Conservation (phyloP, 805 yeast genomes). For the Cyberlindnera bimundalis region DNA sequence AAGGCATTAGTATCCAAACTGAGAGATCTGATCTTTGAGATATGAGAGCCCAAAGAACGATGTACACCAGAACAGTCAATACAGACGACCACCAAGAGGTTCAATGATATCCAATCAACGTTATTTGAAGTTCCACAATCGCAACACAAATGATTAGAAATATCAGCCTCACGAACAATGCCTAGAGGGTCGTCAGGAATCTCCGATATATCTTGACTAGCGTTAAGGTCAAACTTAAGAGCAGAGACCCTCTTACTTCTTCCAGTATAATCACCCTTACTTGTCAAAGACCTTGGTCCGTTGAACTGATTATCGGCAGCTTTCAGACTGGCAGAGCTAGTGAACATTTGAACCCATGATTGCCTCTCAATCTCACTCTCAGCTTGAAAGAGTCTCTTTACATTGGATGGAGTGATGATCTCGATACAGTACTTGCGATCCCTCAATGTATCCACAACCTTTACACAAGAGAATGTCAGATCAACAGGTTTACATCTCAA, state of each 20-base stretch:
- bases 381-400: conserved; percentile 72
- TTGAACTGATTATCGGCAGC: conserved; percentile 13
- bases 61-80: conserved; percentile 88
- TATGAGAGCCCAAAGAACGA: conserved; percentile 77
- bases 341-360: conserved; percentile 64
- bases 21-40: conserved; percentile 74
- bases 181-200: conserved; percentile 9
- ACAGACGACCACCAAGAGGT: conserved; percentile 68
- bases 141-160: conserved; percentile 65
- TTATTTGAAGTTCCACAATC: conserved; percentile 67
- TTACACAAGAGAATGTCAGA: conserved; percentile 63
- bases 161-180: conserved; percentile 33
- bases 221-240: neutral
- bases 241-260: neutral
- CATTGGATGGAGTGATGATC: conserved; percentile 63
- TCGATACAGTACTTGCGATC: conserved; percentile 58
- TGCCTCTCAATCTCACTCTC: conserved; percentile 62
- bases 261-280: neutral
- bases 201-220: neutral
- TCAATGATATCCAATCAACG: conserved; percentile 88
- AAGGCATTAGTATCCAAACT: conserved; percentile 60
- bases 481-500: conserved; percentile 67
- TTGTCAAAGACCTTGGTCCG: neutral
- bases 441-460: conserved; percentile 31
- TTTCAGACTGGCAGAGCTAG: conserved; percentile 45